phyloP scores from a whole-genome alignment of 345 rosid genomes.

The Kandelia obovata region DNA sequence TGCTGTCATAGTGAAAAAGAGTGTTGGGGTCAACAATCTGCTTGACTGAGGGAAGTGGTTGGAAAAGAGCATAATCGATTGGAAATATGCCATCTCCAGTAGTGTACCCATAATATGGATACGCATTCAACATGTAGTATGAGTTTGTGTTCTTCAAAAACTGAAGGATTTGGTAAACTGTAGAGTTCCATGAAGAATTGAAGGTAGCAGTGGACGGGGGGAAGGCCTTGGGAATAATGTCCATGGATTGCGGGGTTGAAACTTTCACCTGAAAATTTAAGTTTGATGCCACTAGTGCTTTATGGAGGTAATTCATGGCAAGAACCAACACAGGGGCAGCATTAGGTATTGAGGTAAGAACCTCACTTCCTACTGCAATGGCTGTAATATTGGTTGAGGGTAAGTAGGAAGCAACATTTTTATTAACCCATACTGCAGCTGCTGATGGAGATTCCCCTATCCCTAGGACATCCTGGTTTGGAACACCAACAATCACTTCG shows the following conservation, averaged over 20 bases:
- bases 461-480: conserved; percentile 69
- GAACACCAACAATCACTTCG: conserved; percentile 77
- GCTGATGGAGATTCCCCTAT: conserved; percentile 74
- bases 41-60: conserved; percentile 63
- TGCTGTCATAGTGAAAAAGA: conserved; percentile 77
- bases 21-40: conserved; percentile 99
- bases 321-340: conserved; percentile 64
- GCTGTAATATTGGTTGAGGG: conserved; percentile 92
- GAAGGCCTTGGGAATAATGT: conserved; percentile 74
- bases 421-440: conserved; percentile 86
- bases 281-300: conserved; percentile 83
- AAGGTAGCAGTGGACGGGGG: conserved; percentile 92
- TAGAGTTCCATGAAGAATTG: conserved; percentile 70
- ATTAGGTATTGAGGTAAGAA: conserved; percentile 72
- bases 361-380: conserved; percentile 93
- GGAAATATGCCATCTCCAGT: conserved; percentile 86
- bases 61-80: conserved; percentile 79
- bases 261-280: conserved; percentile 72
- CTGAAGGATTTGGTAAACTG: conserved; percentile 79
- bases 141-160: conserved; percentile 85
- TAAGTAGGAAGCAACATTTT: conserved; percentile 71
- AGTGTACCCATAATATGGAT: conserved; percentile 89
- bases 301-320: conserved; percentile 82
- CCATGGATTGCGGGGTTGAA: conserved; percentile 82
- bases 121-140: conserved; percentile 84